Conservation (phyloP, 352 stramenopile species). For the Blastocystis sp. region DNA sequence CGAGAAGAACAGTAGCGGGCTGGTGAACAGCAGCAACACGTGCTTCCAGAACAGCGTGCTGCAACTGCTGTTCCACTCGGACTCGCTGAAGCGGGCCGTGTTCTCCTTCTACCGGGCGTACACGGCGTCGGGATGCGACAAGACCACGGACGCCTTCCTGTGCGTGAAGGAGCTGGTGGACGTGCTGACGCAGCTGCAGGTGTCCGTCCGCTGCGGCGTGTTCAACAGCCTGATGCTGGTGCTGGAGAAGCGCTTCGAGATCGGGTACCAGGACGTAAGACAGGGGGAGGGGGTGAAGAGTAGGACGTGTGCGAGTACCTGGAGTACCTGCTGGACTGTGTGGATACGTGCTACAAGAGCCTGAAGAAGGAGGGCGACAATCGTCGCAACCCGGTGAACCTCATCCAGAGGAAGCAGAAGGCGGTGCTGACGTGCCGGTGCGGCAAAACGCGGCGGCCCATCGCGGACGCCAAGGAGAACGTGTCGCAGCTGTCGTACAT, state of each 20-base stretch:
- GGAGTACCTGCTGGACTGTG: slow-evolving; percentile 36
- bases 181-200: slow-evolving; percentile 33
- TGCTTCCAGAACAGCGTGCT: slow-evolving; percentile 66
- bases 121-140: not conserved
- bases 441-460: not conserved
- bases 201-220: not conserved
- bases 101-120: slow-evolving; percentile 30
- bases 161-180: slow-evolving; percentile 8
- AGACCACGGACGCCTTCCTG: not conserved
- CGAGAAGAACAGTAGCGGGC: not conserved
- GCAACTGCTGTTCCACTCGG: slow-evolving; percentile 56
- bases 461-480: not conserved
- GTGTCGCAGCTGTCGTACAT: slow-evolving; percentile 37
- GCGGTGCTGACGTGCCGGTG: not conserved
- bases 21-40: slow-evolving; percentile 44
- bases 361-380: not conserved
- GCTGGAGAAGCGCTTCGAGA: slow-evolving; percentile 46
- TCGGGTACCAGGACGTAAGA: slow-evolving; percentile 44
- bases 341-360: slow-evolving; percentile 24
- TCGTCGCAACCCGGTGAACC: slow-evolving; percentile 1
- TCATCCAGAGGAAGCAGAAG: not conserved
- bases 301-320: slow-evolving; percentile 62
- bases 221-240: slow-evolving; percentile 55
- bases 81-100: slow-evolving; percentile 16
- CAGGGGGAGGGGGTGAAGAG: not conserved